Conservation (phyloP, 192 early-diverging fungal species). For the Coemansia reversa region DNA sequence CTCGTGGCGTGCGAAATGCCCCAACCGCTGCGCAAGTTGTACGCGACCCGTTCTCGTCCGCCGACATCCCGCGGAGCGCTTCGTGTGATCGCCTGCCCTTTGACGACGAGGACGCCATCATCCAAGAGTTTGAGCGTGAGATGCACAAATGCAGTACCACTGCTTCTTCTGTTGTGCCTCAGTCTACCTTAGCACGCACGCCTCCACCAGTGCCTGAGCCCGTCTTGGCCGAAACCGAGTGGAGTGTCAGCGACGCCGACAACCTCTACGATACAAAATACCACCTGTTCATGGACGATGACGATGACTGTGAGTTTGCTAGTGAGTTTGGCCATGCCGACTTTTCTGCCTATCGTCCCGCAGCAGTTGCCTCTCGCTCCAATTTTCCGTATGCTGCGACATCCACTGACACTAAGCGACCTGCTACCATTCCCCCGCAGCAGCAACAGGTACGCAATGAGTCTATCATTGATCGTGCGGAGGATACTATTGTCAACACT, state of each 20-base stretch:
- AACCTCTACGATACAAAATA: slow-evolving; percentile 36
- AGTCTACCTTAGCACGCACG: neutral
- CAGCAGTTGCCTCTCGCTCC: neutral
- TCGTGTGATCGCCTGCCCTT: slow-evolving; percentile 43
- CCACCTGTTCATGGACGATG: slow-evolving; percentile 25
- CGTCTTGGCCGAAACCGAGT: slow-evolving; percentile 11
- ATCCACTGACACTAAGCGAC: slow-evolving; percentile 5
- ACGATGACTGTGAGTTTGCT: slow-evolving; percentile 19
- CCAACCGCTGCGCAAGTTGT: slow-evolving; percentile 19
- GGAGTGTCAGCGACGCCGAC: slow-evolving; percentile 20
- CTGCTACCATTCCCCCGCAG: neutral
- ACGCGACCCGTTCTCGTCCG: slow-evolving; percentile 40
- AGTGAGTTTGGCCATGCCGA: slow-evolving; percentile 18
- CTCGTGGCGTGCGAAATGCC: slow-evolving; percentile 1
- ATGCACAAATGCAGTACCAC: slow-evolving; percentile 38
- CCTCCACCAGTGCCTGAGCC: neutral
- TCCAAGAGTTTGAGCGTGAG: slow-evolving; percentile 56
- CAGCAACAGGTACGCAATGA: slow-evolving; percentile 31
- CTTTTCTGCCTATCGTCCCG: slow-evolving; percentile 7
- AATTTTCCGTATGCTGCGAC: neutral
- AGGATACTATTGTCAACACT: slow-evolving; percentile 54
- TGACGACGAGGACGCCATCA: slow-evolving; percentile 53
- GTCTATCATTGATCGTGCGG: slow-evolving; percentile 52
- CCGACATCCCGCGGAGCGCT: neutral
- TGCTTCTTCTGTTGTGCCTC: neutral